A percentile compares a stretch with the other conserved stretches of the same genome.
These are phyloP conservation scores for Phytophthora pluvialis DNA, from an alignment of 352 stramenopile species.

Conservation along the genomic window DNA sequence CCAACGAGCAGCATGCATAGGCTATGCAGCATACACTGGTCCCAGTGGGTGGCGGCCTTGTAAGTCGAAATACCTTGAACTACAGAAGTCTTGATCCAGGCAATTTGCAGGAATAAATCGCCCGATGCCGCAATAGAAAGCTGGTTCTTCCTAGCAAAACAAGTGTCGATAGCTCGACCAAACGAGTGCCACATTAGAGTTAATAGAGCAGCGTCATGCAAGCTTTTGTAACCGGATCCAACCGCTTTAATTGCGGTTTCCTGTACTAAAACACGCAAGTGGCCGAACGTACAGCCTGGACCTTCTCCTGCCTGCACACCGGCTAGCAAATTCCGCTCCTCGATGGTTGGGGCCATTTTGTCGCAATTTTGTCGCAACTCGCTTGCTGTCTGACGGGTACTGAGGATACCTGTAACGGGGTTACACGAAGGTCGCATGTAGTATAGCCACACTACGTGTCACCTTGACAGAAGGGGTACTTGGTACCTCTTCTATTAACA, in stretches of 20 bases:
- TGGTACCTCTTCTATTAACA: too few relatives aligned
- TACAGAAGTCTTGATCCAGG: constrained; percentile 10
- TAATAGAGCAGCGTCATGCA: constrained; percentile 3
- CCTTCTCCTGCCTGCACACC: constrained; percentile 22
- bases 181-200: constrained; percentile 20
- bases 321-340: too few relatives aligned
- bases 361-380: too few relatives aligned
- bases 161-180: constrained; percentile 11
- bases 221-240: too few relatives aligned
- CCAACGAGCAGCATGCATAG: constrained; percentile 12
- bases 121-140: background rate
- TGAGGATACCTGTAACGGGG: too few relatives aligned
- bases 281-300: constrained; percentile 22
- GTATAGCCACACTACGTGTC: too few relatives aligned
- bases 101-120: constrained; percentile 7
- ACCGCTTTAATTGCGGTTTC: background rate
- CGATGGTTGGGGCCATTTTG: too few relatives aligned
- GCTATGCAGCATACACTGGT: constrained; percentile 18
- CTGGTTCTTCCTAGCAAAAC: constrained; percentile 13
- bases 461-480: too few relatives aligned
- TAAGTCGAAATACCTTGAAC: constrained; percentile 19
- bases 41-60: constrained; percentile 6
- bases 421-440: too few relatives aligned
- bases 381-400: too few relatives aligned
- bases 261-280: constrained; percentile 22